Percentiles rank a stretch among this genome's conserved stretches.
phyloP scores from a whole-genome alignment of 2,329 filamentous ascomycete species.

The Cercospora citrullina region DNA sequence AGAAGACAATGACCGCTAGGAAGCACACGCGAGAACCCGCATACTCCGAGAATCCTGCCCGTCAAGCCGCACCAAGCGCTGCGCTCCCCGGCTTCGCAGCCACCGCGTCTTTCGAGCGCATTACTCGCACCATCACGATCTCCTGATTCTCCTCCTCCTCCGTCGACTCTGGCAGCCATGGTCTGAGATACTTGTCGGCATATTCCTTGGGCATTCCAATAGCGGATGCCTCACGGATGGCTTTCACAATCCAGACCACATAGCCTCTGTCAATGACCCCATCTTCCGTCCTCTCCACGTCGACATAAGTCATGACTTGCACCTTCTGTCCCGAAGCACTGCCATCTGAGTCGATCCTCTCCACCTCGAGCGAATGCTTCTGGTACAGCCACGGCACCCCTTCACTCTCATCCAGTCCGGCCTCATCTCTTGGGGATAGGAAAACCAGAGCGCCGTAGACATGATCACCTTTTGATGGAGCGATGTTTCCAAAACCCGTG shows the following conservation, averaged over 20 bases:
- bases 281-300: slow-evolving; percentile 15
- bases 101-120: not conserved
- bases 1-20: not conserved
- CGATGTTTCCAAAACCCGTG: slow-evolving; percentile 66
- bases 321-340: slow-evolving; percentile 12
- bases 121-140: slow-evolving; percentile 16
- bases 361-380: slow-evolving; percentile 47
- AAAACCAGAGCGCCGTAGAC: slow-evolving; percentile 57
- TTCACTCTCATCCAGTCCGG: slow-evolving; percentile 56
- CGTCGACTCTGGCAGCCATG: slow-evolving; percentile 9
- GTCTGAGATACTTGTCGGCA: slow-evolving; percentile 42
- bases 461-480: slow-evolving; percentile 40
- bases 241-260: slow-evolving; percentile 60
- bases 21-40: too few species aligned
- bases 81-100: not conserved
- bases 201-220: slow-evolving; percentile 41
- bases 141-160: slow-evolving; percentile 20
- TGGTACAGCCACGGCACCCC: slow-evolving; percentile 61
- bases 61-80: not conserved
- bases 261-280: slow-evolving; percentile 51
- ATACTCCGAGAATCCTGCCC: too few species aligned
- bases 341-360: slow-evolving; percentile 9
- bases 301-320: slow-evolving; percentile 16
- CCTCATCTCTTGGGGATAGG: slow-evolving; percentile 47
- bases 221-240: slow-evolving; percentile 36